A percentile compares a stretch with the other conserved stretches of the same genome.
phyloP scores from a whole-genome alignment of 768 basidiomycete species.

The Vararia minispora region DNA sequence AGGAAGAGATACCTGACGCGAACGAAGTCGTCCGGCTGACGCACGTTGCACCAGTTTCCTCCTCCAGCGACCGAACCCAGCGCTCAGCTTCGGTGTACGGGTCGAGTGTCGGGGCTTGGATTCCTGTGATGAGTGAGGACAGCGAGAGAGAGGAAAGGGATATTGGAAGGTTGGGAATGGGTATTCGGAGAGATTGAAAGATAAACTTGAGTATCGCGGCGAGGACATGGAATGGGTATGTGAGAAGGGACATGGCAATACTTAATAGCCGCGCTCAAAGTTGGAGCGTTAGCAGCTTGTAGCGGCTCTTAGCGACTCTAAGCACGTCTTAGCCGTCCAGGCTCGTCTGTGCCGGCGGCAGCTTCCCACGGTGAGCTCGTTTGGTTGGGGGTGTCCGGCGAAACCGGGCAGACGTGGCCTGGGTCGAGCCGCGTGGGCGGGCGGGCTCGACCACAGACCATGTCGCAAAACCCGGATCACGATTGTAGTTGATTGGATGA shows the following conservation, averaged over 20 bases:
- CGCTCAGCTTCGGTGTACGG: constrained; percentile 52
- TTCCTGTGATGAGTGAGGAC: constrained; percentile 26
- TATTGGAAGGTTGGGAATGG: constrained; percentile 40
- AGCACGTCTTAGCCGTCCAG: too few species aligned
- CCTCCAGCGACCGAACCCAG: constrained; percentile 74
- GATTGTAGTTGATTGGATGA: too few species aligned
- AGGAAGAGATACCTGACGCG: constrained; percentile 32
- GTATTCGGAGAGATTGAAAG: constrained; percentile 55
- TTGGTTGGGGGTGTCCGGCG: too few species aligned
- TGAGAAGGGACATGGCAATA: constrained; percentile 28
- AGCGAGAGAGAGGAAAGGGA: constrained; percentile 38
- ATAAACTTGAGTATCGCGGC: constrained; percentile 53
- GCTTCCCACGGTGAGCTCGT: too few species aligned
- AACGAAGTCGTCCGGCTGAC: constrained; percentile 30
- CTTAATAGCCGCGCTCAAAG: too few species aligned
- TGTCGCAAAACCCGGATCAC: too few species aligned
- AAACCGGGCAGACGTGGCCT: too few species aligned
- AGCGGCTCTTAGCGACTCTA: too few species aligned
- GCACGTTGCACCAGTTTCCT: constrained; percentile 70
- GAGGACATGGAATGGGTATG: constrained; percentile 50
- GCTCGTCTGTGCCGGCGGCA: too few species aligned
- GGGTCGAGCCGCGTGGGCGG: too few species aligned
- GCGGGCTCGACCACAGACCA: too few species aligned
- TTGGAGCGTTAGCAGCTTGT: too few species aligned
- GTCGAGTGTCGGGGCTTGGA: constrained; percentile 24